Conservation (phyloP, 2,329 filamentous ascomycete genomes). For the Diaporthe sp. region DNA sequence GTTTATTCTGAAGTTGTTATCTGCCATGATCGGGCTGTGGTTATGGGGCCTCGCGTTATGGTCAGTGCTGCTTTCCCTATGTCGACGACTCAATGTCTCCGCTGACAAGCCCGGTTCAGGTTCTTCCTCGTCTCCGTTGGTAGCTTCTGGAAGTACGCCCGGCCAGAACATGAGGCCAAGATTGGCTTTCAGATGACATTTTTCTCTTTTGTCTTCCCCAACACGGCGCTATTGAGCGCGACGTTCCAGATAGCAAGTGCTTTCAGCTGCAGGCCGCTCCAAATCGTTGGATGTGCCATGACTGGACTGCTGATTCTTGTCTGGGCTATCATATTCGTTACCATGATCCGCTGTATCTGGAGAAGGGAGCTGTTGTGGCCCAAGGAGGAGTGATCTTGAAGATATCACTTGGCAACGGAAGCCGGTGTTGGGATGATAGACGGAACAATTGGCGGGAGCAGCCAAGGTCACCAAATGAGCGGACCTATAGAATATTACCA, state of each 20-base stretch:
- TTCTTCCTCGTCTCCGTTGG: conserved; percentile 87
- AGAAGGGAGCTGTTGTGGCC: conserved; percentile 67
- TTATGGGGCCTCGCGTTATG: conserved; percentile 86
- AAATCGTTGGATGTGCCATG: conserved; percentile 77
- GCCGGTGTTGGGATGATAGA: not conserved
- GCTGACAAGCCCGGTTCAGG: conserved; percentile 17
- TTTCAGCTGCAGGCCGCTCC: conserved; percentile 69
- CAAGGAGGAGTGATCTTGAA: conserved; percentile 31
- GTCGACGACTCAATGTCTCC: not conserved
- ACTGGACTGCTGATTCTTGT: conserved; percentile 73
- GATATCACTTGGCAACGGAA: not conserved
- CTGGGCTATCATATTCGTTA: conserved; percentile 76
- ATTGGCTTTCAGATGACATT: conserved; percentile 88
- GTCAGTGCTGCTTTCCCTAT: conserved; percentile 45
- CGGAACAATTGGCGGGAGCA: not conserved
- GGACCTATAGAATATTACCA: not conserved
- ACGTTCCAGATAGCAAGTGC: conserved; percentile 78
- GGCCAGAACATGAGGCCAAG: conserved; percentile 59
- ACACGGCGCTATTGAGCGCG: conserved; percentile 79
- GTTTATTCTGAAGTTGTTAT: conserved; percentile 60
- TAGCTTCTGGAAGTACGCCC: conserved; percentile 77
- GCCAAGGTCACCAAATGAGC: not conserved
- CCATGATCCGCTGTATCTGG: conserved; percentile 78
- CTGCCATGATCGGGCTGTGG: conserved; percentile 78
- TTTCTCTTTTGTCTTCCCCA: conserved; percentile 87